Conservation (phyloP, 1,284 basidiomycete species). For the Porogramme epimiltina region DNA sequence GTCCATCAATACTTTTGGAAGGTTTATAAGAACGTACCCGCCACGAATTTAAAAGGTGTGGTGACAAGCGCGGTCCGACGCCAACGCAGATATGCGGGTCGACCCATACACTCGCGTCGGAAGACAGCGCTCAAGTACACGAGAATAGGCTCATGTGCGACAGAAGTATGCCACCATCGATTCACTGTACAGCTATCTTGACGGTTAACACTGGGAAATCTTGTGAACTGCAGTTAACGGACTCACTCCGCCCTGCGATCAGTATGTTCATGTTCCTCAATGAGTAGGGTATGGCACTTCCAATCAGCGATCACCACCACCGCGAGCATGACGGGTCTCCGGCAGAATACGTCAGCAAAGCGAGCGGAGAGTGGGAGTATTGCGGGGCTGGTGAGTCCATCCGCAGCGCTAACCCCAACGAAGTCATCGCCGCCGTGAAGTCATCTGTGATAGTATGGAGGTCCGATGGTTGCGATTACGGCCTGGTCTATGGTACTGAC, state of each 20-base stretch:
- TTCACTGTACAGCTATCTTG: constrained; percentile 41
- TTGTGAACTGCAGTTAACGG: background rate
- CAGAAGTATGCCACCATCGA: constrained; percentile 46
- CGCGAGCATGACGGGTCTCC: constrained; percentile 32
- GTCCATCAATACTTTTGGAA: constrained; percentile 29
- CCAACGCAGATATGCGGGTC: background rate
- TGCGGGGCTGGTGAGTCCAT: constrained; percentile 29
- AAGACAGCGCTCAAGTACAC: constrained; percentile 8
- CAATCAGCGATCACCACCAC: constrained; percentile 33
- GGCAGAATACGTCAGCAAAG: constrained; percentile 36
- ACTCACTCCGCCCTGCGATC: constrained; percentile 19
- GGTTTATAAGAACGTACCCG: constrained; percentile 23
- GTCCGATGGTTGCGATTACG: constrained; percentile 8
- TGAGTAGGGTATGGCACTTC: constrained; percentile 35
- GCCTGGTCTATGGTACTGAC: constrained; percentile 30
- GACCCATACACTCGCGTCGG: too few species aligned
- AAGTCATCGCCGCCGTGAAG: constrained; percentile 2
- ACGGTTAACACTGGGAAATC: too few species aligned
- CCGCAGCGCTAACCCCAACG: background rate
- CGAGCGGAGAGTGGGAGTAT: constrained; percentile 32
- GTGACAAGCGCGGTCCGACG: constrained; percentile 15
- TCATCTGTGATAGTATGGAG: constrained; percentile 13
- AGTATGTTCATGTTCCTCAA: constrained; percentile 37
- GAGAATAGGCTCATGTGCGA: constrained; percentile 6
- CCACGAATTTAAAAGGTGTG: constrained; percentile 25